Conservation (phyloP, 1,139 yeast species). For the Wickerhamomyces sp. region DNA sequence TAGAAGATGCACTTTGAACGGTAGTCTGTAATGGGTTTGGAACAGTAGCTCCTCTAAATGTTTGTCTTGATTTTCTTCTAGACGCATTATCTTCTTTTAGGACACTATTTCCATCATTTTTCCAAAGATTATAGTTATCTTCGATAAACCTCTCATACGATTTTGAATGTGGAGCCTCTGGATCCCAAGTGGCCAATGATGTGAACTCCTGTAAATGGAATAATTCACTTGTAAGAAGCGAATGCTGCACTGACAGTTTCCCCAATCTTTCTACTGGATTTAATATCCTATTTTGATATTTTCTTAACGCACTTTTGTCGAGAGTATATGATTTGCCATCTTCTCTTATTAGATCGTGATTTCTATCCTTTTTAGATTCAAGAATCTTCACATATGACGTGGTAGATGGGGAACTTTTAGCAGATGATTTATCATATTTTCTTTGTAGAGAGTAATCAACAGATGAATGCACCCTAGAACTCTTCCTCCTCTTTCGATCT, state of each 20-base stretch:
- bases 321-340: constrained; percentile 2
- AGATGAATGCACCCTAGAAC: constrained; percentile 13
- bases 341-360: not conserved
- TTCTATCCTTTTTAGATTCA: not conserved
- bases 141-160: constrained; percentile 24
- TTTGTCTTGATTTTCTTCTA: constrained; percentile 25
- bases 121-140: constrained; percentile 23
- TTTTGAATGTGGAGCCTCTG: constrained; percentile 21
- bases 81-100: constrained; percentile 10
- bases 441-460: constrained; percentile 13
- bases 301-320: constrained; percentile 4
- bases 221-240: constrained; percentile 36
- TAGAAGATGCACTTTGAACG: constrained; percentile 20
- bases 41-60: constrained; percentile 12
- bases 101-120: not conserved
- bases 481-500: constrained; percentile 10
- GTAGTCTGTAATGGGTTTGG: constrained; percentile 24
- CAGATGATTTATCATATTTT: constrained; percentile 1
- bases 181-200: constrained; percentile 34
- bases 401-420: not conserved
- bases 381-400: not conserved
- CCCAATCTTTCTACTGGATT: constrained; percentile 24
- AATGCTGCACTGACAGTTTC: constrained; percentile 29
- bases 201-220: constrained; percentile 41
- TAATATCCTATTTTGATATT: constrained; percentile 1